Base-by-base conservation (phyloP, 768 basidiomycete species). In the Leccinum variicolor region DNA sequence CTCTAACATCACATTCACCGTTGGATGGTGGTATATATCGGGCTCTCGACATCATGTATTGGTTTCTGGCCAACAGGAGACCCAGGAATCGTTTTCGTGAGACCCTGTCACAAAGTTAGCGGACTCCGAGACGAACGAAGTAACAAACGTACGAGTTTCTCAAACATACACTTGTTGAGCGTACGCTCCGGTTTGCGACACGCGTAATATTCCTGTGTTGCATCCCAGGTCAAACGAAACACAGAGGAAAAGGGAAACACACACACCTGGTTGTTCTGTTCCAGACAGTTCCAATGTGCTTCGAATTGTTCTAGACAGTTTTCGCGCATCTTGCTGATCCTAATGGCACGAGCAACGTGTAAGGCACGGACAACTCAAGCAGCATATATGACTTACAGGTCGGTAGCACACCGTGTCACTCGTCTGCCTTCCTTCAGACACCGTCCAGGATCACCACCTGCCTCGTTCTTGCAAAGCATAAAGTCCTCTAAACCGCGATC, bases 381-480 rank as follows among this genome's bases (percentile, higher is more conserved):
- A 5, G 23, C 10, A 19, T 2, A 56, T 19, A 29, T 23, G 21
- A 83, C 92, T 70, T 65, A 98, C 97, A 99, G 68, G 69, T 98
- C 94, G 33, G 87, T 86, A 49, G 95, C 91, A 74, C 97, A 99
- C 64, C 97, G 83, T 54, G 97, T 98, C 56, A 98, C 96, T 64
- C 92, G 86, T 64, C 97, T 76, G 11, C 97, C 97, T 74, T 98
- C 97, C 80, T 91, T 90, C 77, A 98, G 70, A 74, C 97, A 99
- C 71, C 95, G 93, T 21, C 75, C 92, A 10, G 96, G 94, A 68
- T 96, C 88, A 28, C 64, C 59, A 58, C 89, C 82, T 68, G 83
- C 88, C 79, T 98, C 95, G 23, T 84, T 79, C 78, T 98, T 98
- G 83, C 97, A 99, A 53, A 98, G 88, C 93, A 98, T 96, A 67